Evolutionary conservation across 139 green algal genomes (phyloP).

Genomic region (Ulvella scutata): DNA sequence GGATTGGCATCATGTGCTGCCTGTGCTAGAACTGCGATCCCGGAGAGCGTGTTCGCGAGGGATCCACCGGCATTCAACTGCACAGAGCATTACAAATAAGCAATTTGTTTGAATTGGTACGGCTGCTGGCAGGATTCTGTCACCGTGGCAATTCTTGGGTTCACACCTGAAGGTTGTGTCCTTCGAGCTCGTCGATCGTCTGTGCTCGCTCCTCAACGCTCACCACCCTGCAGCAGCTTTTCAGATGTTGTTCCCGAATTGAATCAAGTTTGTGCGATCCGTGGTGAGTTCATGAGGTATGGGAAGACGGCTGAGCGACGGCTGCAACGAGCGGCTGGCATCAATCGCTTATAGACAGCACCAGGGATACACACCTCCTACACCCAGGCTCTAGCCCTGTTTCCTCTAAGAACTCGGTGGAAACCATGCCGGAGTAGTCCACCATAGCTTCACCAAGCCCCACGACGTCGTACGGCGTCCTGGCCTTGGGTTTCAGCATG

Average conservation of each 20-base stretch:
- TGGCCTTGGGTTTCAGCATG: too few relatives aligned
- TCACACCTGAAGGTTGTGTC: constrained; percentile 15
- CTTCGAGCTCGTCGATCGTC: constrained; percentile 27
- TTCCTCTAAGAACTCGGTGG: constrained; percentile 21
- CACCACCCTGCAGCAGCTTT: constrained; percentile 11
- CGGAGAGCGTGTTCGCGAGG: constrained; percentile 80
- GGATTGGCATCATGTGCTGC: constrained; percentile 12
- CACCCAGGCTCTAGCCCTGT: constrained; percentile 31
- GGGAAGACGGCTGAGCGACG: too few relatives aligned
- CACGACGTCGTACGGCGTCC: constrained; percentile 21
- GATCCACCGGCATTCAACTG: constrained; percentile 68
- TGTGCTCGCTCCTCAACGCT: constrained; percentile 24
- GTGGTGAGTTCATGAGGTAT: too few relatives aligned
- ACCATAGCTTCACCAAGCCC: constrained; percentile 53
- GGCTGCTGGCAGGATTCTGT: too few relatives aligned
- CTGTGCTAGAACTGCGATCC: constrained; percentile 39
- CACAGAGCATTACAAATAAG: not conserved
- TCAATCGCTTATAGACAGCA: too few relatives aligned
- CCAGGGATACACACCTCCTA: constrained; percentile 17
- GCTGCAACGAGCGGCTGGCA: too few relatives aligned
- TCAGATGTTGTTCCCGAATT: not conserved
- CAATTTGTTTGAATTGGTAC: not conserved
- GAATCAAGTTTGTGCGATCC: too few relatives aligned
- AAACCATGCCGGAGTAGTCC: constrained; percentile 27
- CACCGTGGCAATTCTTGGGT: too few relatives aligned